Base-by-base conservation (phyloP, 495 filamentous ascomycete genomes). In the Hypoxylon trugodes region DNA sequence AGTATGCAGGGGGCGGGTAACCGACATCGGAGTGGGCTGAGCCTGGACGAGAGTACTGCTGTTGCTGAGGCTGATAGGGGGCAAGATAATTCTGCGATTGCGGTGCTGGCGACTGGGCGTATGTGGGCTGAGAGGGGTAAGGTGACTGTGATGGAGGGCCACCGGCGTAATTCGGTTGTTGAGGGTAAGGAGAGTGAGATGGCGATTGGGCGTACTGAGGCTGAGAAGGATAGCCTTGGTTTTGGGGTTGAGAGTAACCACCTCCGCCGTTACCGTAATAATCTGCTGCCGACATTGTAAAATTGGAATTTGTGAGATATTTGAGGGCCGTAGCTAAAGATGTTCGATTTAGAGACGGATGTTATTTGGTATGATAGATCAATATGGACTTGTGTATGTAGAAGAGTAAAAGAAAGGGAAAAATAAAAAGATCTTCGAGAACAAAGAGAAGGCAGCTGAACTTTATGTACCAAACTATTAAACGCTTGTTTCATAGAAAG, bases 231-330 rank as follows among this genome's bases (percentile, higher is more conserved):
- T 73, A 70, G 26, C 13, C 12, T 10, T 73, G 69, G 35, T 55
- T 64, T 13, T 66, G 59, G 21, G 30, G 57, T 5, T 61, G 68
- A 16, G 66, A 61, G 26, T 73, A 72, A 37, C 60, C 63, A 13
- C 61, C 66, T 15, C 63, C 55, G 30, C 42, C 59, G 22, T 60
- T 68, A 1, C 68, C 66, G 65, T 76, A 78, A 50, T 76, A 78
- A 24, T 76, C 73, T 40, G 65, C 50, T 10, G 61, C 68, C 15
- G 75, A 73, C 75, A 78, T 78, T 9, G 3, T 73, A 41, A 41
- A 38, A 36, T 61, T 6, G 30, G 30, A 35, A 21, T 16, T 10
- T 33, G 28, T 33, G 15, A 33, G 43, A 10, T 10, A n/a, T 30
- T 5, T 1, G 16, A 48, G n/a, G 15, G 16, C 21, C 3, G 28